Base-by-base conservation (phyloP, 805 yeast species). In the Cyberlindnera maritima region DNA sequence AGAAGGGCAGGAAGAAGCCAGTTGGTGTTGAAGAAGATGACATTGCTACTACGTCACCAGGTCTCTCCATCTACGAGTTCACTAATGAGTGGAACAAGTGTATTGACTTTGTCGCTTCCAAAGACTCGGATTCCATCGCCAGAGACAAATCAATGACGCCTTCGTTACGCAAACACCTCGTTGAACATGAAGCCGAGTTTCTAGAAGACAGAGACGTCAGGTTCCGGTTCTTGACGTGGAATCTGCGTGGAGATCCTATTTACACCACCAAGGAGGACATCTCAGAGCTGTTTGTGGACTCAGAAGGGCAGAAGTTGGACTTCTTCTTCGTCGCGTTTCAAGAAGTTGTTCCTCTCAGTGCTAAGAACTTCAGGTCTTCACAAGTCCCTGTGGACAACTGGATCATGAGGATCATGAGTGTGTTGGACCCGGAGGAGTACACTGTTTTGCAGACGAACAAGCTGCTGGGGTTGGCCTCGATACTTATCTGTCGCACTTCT, bases 381-480 rank as follows among this genome's bases (percentile, higher is more conserved):
- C 66, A 58, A 13, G 49, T 55, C 6, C 58, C 66, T 2, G 63
- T 71, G 11, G 59, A 55, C 6, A 60, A 59, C 36, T 72, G 75
- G 76, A 56, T 58, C 13, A 49, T 52, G 6, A 48, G 51, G 3
- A 50, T 71, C 4, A 31, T 63, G 15, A 36, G 35, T 4, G 46
- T 54, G 1, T 15, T 58, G 25, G 56, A 61, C 23, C 15, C 35
- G 3, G 55, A 49, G n/a, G 53, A 48, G 25, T 76, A 71, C 53
- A 50, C 61, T 14, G 63, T 71, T 12, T 53, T 77, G 1, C 65
- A 72, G 13, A 66, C 74, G 4, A 70, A 71, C 39, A 81, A 80
- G 40, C 65, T 81, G 7, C 61, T 81, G 14, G 86, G 84, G 0
- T 59, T 80, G 32, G 72, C 78, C 26, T 69, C 79, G 2, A 64